A percentile compares a stretch with the other conserved stretches of the same genome.
Evolutionary conservation across 257 asterid genomes (phyloP).

Genomic region (Solanum piurae): DNA sequence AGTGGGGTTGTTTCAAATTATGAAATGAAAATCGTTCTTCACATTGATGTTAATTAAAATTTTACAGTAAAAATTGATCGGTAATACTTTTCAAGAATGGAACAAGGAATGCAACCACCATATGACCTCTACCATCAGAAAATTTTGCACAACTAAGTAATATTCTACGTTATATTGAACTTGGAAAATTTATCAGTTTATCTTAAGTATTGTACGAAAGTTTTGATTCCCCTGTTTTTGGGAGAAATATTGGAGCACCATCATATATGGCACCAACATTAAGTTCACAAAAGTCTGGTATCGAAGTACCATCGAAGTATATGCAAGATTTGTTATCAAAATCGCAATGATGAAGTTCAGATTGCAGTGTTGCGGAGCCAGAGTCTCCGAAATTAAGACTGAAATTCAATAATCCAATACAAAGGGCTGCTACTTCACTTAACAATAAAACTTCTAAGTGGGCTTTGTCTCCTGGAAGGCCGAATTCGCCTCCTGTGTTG

Average conservation of each 20-base stretch:
- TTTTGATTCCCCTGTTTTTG: conserved; percentile 18
- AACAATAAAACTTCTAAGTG: conserved; percentile 7
- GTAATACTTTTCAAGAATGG: too few relatives aligned
- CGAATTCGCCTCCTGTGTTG: conserved; percentile 12
- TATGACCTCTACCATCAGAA: too few relatives aligned
- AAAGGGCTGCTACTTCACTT: conserved; percentile 13
- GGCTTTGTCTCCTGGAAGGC: conserved; percentile 26
- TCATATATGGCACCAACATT: conserved; percentile 10
- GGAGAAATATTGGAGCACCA: conserved; percentile 15
- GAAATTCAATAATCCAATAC: conserved; percentile 16
- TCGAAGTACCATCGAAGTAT: conserved; percentile 48
- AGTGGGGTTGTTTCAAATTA: too few relatives aligned
- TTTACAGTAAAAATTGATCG: too few relatives aligned
- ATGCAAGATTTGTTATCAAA: conserved; percentile 29
- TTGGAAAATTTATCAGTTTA: too few relatives aligned
- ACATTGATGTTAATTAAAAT: background rate
- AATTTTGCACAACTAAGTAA: too few relatives aligned
- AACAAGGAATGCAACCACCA: too few relatives aligned
- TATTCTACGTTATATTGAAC: too few relatives aligned
- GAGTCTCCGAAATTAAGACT: conserved; percentile 11
- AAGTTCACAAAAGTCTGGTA: conserved; percentile 57
- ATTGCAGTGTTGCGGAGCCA: conserved; percentile 17
- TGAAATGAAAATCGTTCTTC: too few relatives aligned
- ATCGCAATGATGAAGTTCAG: conserved; percentile 43
- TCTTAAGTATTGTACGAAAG: too few relatives aligned